phyloP scores from a whole-genome alignment of 1,139 yeast genomes.

The Trichomonascaceae sp. region DNA sequence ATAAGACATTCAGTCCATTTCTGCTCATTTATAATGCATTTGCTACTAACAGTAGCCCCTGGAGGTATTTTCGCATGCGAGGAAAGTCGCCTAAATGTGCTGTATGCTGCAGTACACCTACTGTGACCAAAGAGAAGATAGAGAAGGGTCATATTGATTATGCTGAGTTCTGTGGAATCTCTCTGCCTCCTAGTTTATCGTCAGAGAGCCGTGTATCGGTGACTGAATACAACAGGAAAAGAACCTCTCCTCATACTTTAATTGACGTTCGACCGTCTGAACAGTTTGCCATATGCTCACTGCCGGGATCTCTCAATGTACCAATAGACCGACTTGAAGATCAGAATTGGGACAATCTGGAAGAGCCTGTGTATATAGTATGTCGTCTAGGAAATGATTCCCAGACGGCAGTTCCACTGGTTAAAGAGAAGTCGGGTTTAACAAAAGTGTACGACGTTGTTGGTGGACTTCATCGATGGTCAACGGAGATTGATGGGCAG shows the following conservation, averaged over 20 bases:
- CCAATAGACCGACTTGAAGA: conserved; percentile 14
- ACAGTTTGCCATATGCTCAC: conserved; percentile 62
- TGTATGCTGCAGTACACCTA: conserved; percentile 52
- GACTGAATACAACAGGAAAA: conserved; percentile 30
- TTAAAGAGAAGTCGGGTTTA: conserved; percentile 47
- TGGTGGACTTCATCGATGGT: conserved; percentile 78
- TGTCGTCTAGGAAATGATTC: conserved; percentile 94
- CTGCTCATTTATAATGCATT: conserved; percentile 67
- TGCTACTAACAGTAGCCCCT: conserved; percentile 49
- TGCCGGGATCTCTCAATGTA: conserved; percentile 57
- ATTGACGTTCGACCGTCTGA: conserved; percentile 79
- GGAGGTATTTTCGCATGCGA: conserved; percentile 78
- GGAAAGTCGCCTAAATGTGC: conserved; percentile 53
- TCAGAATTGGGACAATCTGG: conserved; percentile 6
- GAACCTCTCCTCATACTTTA: conserved; percentile 31
- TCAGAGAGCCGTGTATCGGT: conserved; percentile 47
- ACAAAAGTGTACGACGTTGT: conserved; percentile 52
- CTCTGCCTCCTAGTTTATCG: conserved; percentile 33
- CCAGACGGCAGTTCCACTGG: conserved; percentile 58
- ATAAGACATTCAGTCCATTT: conserved; percentile 58
- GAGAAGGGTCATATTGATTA: conserved; percentile 51
- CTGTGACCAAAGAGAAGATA: conserved; percentile 44
- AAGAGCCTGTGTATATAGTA: conserved; percentile 40
- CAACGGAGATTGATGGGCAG: conserved; percentile 49
- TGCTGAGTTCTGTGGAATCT: conserved; percentile 65